These are phyloP conservation scores for Bauhinia variegata DNA, from an alignment of 306 rosid genomes.

Conservation along the genomic window DNA sequence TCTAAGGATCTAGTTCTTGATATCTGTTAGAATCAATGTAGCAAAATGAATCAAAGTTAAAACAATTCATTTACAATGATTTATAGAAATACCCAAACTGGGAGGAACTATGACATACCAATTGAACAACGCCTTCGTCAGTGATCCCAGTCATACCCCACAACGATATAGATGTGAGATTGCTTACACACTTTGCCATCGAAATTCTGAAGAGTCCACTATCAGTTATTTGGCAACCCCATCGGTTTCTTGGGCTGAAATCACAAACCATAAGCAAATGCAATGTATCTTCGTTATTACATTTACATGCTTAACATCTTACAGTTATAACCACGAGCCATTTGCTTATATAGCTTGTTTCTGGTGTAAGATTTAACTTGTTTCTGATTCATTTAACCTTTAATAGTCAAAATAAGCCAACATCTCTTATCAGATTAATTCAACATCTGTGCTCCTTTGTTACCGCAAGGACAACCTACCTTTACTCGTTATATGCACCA, in stretches of 20 bases:
- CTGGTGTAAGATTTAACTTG: too few relatives aligned
- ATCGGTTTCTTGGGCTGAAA: slow-evolving; percentile 84
- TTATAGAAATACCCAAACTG: too few relatives aligned
- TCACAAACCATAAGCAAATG: slow-evolving; percentile 13
- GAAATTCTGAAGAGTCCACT: slow-evolving; percentile 70
- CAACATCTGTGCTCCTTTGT: background rate
- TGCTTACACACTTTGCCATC: slow-evolving; percentile 65
- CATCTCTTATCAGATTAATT: background rate
- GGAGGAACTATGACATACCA: slow-evolving; percentile 53
- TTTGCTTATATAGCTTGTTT: background rate
- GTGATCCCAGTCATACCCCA: slow-evolving; percentile 97
- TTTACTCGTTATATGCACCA: background rate
- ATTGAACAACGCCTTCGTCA: slow-evolving; percentile 79
- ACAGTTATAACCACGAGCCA: background rate
- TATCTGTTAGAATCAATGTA: slow-evolving; percentile 53
- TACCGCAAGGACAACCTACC: too few relatives aligned
- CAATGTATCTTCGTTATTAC: background rate
- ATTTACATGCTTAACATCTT: slow-evolving; percentile 1
- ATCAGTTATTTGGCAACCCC: slow-evolving; percentile 89
- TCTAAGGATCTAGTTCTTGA: slow-evolving; percentile 70
- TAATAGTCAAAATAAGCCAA: background rate
- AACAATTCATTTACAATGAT: background rate
- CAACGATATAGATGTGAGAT: slow-evolving; percentile 77
- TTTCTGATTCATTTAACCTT: background rate
- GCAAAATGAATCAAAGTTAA: slow-evolving; percentile 17